These are phyloP conservation scores for Eimeria brunetti DNA, from an alignment of 169 alveolate species.

Conservation along the genomic window DNA sequence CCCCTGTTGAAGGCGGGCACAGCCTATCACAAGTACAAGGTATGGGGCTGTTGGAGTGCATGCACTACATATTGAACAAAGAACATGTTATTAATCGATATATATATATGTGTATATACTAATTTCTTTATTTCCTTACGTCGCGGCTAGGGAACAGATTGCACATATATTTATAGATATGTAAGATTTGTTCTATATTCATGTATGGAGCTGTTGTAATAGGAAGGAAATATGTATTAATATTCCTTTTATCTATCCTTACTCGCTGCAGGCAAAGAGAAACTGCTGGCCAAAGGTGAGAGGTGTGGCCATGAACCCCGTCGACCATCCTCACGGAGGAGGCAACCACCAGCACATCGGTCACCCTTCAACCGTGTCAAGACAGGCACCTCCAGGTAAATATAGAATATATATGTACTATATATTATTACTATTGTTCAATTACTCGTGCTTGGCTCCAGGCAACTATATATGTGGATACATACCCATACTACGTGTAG, in stretches of 20 bases:
- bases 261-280: slow-evolving; percentile 89
- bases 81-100: no score
- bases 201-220: no score
- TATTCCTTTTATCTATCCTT: neutral
- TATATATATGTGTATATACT: no score
- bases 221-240: no score
- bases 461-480: neutral
- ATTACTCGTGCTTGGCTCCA: neutral
- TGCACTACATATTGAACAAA: no score
- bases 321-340: slow-evolving; percentile 99
- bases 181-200: no score
- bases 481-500: no score
- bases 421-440: neutral
- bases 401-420: neutral
- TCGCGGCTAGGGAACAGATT: no score
- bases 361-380: slow-evolving; percentile 98
- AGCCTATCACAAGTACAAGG: slow-evolving; percentile 98
- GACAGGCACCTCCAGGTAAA: slow-evolving; percentile 96
- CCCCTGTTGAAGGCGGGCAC: slow-evolving; percentile 99
- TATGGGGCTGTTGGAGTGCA: slow-evolving; percentile 72
- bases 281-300: slow-evolving; percentile 99
- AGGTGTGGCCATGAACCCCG: slow-evolving; percentile 99
- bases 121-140: no score
- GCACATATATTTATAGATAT: neutral
- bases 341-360: slow-evolving; percentile 99